Percentiles rank a stretch among this genome's conserved stretches.
Conservation (phyloP, 176 grass and related monocot species). For the Triticum aestivum region DNA sequence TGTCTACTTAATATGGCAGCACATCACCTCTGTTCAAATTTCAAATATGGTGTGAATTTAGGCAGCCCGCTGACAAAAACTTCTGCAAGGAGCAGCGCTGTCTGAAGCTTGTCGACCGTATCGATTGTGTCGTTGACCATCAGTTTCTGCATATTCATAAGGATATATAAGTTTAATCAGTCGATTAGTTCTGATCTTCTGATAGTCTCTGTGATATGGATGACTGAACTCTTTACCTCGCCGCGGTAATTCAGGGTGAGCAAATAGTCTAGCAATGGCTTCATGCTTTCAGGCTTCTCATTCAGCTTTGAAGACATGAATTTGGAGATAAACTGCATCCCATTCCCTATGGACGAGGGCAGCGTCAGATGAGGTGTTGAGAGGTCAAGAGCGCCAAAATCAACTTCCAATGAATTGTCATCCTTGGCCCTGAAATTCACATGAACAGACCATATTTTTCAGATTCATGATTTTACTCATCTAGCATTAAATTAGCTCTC, state of each 20-base stretch:
- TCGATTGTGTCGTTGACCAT: slow-evolving; percentile 76
- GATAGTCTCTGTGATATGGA: neutral
- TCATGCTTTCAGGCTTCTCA: slow-evolving; percentile 64
- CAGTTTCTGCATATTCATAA: slow-evolving; percentile 67
- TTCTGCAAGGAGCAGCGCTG: slow-evolving; percentile 83
- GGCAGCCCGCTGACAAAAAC: slow-evolving; percentile 64
- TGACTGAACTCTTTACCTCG: slow-evolving; percentile 49
- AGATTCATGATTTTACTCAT: neutral
- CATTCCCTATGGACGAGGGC: slow-evolving; percentile 87
- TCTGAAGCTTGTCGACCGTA: slow-evolving; percentile 88
- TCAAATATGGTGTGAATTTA: slow-evolving; percentile 67
- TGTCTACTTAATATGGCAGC: neutral
- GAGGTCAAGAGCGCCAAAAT: slow-evolving; percentile 77
- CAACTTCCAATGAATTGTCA: slow-evolving; percentile 78
- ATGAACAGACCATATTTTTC: neutral
- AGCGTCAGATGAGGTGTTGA: slow-evolving; percentile 68
- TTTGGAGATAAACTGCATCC: slow-evolving; percentile 75
- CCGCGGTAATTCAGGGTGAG: slow-evolving; percentile 64
- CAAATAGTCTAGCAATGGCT: slow-evolving; percentile 78
- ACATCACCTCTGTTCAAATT: slow-evolving; percentile 83
- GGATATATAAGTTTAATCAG: neutral
- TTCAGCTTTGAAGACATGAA: slow-evolving; percentile 72
- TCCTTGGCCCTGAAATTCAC: slow-evolving; percentile 74
- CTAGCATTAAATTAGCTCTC: neutral
- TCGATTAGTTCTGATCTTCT: neutral